Evolutionary conservation across 169 alveolate species (phyloP).

Genomic region (Cryptosporidium sp.): DNA sequence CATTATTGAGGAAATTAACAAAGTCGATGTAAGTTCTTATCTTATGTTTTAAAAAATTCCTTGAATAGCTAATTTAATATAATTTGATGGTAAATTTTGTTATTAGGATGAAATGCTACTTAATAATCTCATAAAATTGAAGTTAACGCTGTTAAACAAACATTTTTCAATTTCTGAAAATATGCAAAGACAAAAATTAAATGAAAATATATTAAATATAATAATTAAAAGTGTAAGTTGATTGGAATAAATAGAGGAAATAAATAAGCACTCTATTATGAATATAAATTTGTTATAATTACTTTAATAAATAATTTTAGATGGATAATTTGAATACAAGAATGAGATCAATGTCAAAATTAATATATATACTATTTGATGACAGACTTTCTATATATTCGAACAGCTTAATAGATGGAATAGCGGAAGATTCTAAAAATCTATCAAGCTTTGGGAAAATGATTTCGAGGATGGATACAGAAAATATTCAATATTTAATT

Average conservation of each 20-base stretch:
- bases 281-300: background rate
- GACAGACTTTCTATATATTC: slow-evolving; percentile 47
- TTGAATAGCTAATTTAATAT: background rate
- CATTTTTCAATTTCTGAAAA: slow-evolving; percentile 58
- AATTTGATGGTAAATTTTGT: background rate
- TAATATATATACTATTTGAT: slow-evolving; percentile 13
- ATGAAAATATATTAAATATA: background rate
- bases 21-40: slow-evolving; percentile 14
- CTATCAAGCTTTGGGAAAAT: slow-evolving; percentile 15
- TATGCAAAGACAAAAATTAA: background rate
- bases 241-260: background rate
- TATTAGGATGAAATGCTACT: slow-evolving; percentile 33
- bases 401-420: slow-evolving; percentile 13
- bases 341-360: slow-evolving; percentile 32
- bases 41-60: background rate
- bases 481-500: slow-evolving; percentile 2
- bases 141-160: slow-evolving; percentile 27
- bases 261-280: too few relatives aligned
- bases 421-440: background rate
- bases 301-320: background rate
- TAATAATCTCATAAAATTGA: slow-evolving; percentile 14
- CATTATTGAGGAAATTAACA: slow-evolving; percentile 25
- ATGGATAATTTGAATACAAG: background rate
- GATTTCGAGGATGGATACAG: background rate
- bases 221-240: slow-evolving; percentile 42